These are phyloP conservation scores for Rhexocercosporidium sp. DNA, from an alignment of 2,329 filamentous ascomycete species.

Conservation along the genomic window DNA sequence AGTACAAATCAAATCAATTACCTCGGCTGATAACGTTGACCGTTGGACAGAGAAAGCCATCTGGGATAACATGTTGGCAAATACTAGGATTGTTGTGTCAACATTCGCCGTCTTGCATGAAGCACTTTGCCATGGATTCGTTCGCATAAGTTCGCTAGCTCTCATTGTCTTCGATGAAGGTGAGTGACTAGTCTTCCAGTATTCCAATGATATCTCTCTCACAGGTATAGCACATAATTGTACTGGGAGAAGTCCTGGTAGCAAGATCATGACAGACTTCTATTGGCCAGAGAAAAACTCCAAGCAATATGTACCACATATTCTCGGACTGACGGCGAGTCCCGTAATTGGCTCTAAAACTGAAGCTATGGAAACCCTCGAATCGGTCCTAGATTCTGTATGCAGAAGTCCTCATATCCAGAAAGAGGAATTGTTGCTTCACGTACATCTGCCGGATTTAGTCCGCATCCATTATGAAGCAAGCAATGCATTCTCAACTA, in stretches of 20 bases:
- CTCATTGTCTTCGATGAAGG: slow-evolving; percentile 19
- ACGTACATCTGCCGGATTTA: slow-evolving; percentile 10
- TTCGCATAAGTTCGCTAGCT: slow-evolving; percentile 11
- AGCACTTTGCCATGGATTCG: slow-evolving; percentile 13
- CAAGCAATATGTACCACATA: slow-evolving; percentile 12
- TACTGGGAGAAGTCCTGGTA: slow-evolving; percentile 9
- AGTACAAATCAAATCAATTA: slow-evolving; percentile 16
- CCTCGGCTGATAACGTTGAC: slow-evolving; percentile 14
- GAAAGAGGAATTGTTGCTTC: slow-evolving; percentile 10
- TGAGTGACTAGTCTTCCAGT: slow-evolving; percentile 5
- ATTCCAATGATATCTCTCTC: slow-evolving; percentile 2
- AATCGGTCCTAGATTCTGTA: slow-evolving; percentile 13
- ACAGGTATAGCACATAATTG: slow-evolving; percentile 17
- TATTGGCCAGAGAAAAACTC: slow-evolving; percentile 14
- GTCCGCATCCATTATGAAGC: neutral
- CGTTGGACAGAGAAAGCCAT: slow-evolving; percentile 11
- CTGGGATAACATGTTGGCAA: slow-evolving; percentile 10
- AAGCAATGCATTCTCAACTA: neutral
- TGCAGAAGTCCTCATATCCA: slow-evolving; percentile 15
- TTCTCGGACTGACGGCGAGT: slow-evolving; percentile 18
- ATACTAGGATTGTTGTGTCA: slow-evolving; percentile 17
- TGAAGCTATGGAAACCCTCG: slow-evolving; percentile 2
- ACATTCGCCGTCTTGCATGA: slow-evolving; percentile 17
- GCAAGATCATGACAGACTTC: slow-evolving; percentile 16
- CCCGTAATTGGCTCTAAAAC: slow-evolving; percentile 16